Conservation (phyloP, 768 basidiomycete species). For the Auriscalpium microsporum region DNA sequence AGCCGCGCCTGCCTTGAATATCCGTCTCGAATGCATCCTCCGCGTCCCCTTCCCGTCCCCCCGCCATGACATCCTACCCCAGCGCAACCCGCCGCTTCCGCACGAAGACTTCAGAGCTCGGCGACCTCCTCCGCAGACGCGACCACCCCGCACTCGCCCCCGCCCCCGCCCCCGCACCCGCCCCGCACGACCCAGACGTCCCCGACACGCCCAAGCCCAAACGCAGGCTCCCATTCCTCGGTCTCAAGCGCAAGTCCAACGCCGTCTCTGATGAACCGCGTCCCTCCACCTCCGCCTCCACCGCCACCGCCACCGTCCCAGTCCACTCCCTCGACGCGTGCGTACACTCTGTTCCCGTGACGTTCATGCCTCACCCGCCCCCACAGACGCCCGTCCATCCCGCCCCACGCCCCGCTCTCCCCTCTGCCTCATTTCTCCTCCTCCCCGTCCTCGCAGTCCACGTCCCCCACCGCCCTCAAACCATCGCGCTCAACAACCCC, state of each 20-base stretch:
- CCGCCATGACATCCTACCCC: conserved; percentile 4
- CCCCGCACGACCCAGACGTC: background rate
- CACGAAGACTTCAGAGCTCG: conserved; percentile 12
- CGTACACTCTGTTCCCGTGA: too few relatives aligned
- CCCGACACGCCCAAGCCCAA: conserved; percentile 1
- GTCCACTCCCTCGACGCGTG: background rate
- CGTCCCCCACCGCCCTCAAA: conserved; percentile 3
- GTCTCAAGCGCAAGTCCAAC: conserved; percentile 12
- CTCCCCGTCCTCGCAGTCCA: background rate
- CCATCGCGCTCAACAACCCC: conserved; percentile 9
- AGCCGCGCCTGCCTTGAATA: background rate
- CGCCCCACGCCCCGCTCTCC: background rate
- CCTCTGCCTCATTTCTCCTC: background rate
- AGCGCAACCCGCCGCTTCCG: conserved; percentile 6
- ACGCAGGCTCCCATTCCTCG: conserved; percentile 13
- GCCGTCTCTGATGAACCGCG: background rate
- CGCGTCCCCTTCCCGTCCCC: background rate
- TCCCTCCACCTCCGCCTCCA: background rate
- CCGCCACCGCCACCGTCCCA: background rate
- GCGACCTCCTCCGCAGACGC: conserved; percentile 12
- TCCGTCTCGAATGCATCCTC: background rate
- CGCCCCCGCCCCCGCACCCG: background rate
- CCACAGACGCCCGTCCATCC: too few relatives aligned
- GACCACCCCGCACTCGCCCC: conserved; percentile 2
- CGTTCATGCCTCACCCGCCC: too few relatives aligned